Percentiles rank a stretch among this genome's conserved stretches.
These are phyloP conservation scores for Trametes pubescens DNA, from an alignment of 1,284 basidiomycete species.

Conservation along the genomic window DNA sequence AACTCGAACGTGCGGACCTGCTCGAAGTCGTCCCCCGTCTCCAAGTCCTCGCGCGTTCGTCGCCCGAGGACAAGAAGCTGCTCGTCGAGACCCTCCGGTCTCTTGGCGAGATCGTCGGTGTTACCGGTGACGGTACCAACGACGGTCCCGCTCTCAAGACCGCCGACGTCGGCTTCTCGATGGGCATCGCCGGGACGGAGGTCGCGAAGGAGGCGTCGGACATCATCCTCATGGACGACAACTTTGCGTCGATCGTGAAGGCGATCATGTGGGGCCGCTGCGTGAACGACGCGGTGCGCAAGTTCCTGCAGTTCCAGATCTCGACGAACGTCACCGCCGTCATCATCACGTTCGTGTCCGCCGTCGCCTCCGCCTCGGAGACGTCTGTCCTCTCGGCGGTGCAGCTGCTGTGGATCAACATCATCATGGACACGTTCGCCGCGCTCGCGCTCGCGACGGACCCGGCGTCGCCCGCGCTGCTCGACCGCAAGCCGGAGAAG, in stretches of 20 bases:
- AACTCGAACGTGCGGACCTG: constrained; percentile 62
- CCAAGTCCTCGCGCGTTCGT: constrained; percentile 92
- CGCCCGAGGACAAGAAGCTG: constrained; percentile 96
- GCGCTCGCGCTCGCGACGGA: constrained; percentile 97
- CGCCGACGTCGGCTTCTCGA: constrained; percentile 94
- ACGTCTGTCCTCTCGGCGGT: constrained; percentile 92
- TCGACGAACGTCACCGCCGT: constrained; percentile 97
- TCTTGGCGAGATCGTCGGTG: constrained; percentile 94
- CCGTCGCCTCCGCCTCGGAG: constrained; percentile 82
- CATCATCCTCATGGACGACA: constrained; percentile 99
- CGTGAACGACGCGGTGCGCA: constrained; percentile 96
- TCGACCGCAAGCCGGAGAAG: constrained; percentile 92
- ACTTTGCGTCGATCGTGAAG: constrained; percentile 95
- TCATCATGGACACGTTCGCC: constrained; percentile 98
- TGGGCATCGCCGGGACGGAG: constrained; percentile 99
- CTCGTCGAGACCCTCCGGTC: constrained; percentile 90
- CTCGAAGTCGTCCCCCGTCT: constrained; percentile 73
- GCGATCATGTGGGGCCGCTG: constrained; percentile 99
- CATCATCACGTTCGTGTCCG: constrained; percentile 91
- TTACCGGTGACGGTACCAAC: constrained; percentile 98
- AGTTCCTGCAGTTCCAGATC: constrained; percentile 98
- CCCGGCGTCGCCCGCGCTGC: constrained; percentile 83
- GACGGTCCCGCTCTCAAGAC: constrained; percentile 97
- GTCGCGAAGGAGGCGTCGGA: constrained; percentile 99
- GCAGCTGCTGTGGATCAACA: constrained; percentile 96